phyloP scores from a whole-genome alignment of 2,329 filamentous ascomycete genomes.

The Hysterium pulicare region DNA sequence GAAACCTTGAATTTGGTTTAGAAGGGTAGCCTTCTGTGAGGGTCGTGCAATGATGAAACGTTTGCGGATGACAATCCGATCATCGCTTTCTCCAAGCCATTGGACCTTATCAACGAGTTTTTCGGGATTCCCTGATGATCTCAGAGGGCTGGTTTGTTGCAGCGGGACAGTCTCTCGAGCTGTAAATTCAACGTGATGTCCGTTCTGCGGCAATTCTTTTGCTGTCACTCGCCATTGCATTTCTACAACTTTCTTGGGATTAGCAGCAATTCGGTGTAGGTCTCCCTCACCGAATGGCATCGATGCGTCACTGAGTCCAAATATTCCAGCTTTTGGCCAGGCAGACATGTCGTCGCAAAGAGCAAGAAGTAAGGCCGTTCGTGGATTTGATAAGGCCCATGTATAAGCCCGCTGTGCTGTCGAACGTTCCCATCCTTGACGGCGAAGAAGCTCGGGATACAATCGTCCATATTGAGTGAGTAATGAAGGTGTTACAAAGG shows the following conservation, averaged over 20 bases:
- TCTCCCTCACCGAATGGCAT: constrained; percentile 36
- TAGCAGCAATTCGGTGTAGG: constrained; percentile 36
- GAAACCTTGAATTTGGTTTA: constrained; percentile 37
- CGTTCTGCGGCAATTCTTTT: constrained; percentile 36
- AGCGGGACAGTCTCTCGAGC: constrained; percentile 36
- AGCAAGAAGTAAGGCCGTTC: constrained; percentile 35
- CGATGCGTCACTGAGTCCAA: constrained; percentile 36
- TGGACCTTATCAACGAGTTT: constrained; percentile 36
- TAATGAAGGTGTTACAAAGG: constrained; percentile 34
- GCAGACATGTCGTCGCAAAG: constrained; percentile 39
- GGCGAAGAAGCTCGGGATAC: constrained; percentile 35
- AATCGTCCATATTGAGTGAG: constrained; percentile 33
- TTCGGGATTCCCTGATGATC: constrained; percentile 29
- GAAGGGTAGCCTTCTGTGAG: constrained; percentile 31
- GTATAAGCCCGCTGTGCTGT: constrained; percentile 36
- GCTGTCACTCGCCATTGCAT: constrained; percentile 41
- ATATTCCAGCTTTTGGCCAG: constrained; percentile 36
- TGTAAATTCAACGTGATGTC: constrained; percentile 35
- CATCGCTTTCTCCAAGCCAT: constrained; percentile 31
- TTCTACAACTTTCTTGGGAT: constrained; percentile 36
- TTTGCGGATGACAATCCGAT: constrained; percentile 35
- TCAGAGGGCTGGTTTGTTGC: constrained; percentile 28
- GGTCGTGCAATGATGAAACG: constrained; percentile 33
- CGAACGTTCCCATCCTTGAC: constrained; percentile 33
- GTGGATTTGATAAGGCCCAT: constrained; percentile 40